A percentile compares a stretch with the other conserved stretches of the same genome.
Evolutionary conservation across 192 early-diverging fungal genomes (phyloP).

Genomic region (Haplosporangium gracile): DNA sequence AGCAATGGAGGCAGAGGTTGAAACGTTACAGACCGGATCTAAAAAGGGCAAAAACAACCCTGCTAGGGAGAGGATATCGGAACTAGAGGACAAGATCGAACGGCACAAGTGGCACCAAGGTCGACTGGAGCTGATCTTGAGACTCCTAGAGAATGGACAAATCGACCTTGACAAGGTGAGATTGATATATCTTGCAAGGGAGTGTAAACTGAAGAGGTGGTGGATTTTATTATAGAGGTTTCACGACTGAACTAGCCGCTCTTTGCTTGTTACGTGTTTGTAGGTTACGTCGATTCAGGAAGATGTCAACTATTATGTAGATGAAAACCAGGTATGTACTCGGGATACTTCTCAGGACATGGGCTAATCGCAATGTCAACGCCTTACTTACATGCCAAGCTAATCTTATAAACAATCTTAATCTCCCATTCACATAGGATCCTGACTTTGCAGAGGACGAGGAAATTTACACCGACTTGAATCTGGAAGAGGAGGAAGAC

Average conservation of each 20-base stretch:
- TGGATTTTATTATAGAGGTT: background rate
- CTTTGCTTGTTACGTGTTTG: background rate
- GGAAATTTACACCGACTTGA: conserved; percentile 91
- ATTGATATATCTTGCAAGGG: background rate
- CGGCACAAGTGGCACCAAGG: conserved; percentile 92
- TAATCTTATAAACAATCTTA: background rate
- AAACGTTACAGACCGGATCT: conserved; percentile 70
- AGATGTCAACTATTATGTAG: conserved; percentile 92
- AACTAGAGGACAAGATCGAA: conserved; percentile 82
- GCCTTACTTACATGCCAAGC: background rate
- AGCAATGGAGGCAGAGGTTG: conserved; percentile 89
- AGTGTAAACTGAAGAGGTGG: background rate
- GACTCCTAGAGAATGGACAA: conserved; percentile 92
- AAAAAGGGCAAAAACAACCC: conserved; percentile 85
- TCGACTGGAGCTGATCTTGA: conserved; percentile 89
- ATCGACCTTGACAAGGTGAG: conserved; percentile 84
- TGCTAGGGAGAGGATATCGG: conserved; percentile 76
- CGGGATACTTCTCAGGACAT: background rate
- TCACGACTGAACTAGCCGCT: background rate
- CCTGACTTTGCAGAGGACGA: conserved; percentile 94
- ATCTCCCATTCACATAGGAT: conserved; percentile 56
- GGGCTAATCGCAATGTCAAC: background rate
- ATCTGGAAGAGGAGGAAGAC: conserved; percentile 92
- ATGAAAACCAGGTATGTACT: conserved; percentile 74
- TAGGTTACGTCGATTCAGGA: conserved; percentile 86